Evolutionary conservation across 768 basidiomycete genomes (phyloP).

Genomic region (Paxillus rubicundulus): DNA sequence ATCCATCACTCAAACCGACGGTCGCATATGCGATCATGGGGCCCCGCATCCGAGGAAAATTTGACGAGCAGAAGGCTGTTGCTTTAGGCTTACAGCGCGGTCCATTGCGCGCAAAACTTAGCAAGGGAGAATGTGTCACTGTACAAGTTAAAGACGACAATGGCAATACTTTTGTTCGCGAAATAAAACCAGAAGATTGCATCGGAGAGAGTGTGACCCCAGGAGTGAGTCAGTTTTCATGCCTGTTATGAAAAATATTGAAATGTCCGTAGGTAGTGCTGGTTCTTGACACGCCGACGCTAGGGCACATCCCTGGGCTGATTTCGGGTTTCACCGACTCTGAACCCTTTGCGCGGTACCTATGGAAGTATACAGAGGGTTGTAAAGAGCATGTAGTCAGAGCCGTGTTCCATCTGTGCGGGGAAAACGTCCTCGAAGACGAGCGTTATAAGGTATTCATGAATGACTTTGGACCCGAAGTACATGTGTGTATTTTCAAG

Average conservation of each 20-base stretch:
- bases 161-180: constrained; percentile 42
- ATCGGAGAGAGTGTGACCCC: constrained; percentile 52
- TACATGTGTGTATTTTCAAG: constrained; percentile 49
- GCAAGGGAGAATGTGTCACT: constrained; percentile 61
- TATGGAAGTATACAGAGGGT: constrained; percentile 40
- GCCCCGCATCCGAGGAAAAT: constrained; percentile 61
- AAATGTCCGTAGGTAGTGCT: constrained; percentile 48
- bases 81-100: constrained; percentile 64
- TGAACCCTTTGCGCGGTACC: constrained; percentile 48
- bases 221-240: constrained; percentile 33
- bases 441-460: constrained; percentile 70
- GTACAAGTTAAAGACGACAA: constrained; percentile 48
- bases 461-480: constrained; percentile 55
- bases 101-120: constrained; percentile 55
- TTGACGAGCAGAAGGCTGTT: constrained; percentile 63
- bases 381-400: constrained; percentile 42
- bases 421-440: constrained; percentile 68
- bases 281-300: constrained; percentile 69
- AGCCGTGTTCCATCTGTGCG: constrained; percentile 69
- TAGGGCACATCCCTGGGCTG: constrained; percentile 53
- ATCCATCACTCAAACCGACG: constrained; percentile 32
- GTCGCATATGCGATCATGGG: constrained; percentile 53
- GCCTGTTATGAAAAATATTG: background rate
- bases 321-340: constrained; percentile 45
- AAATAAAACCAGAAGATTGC: constrained; percentile 59